phyloP scores from a whole-genome alignment of 1,139 yeast genomes.

The Nakaseomyces bracarensis region DNA sequence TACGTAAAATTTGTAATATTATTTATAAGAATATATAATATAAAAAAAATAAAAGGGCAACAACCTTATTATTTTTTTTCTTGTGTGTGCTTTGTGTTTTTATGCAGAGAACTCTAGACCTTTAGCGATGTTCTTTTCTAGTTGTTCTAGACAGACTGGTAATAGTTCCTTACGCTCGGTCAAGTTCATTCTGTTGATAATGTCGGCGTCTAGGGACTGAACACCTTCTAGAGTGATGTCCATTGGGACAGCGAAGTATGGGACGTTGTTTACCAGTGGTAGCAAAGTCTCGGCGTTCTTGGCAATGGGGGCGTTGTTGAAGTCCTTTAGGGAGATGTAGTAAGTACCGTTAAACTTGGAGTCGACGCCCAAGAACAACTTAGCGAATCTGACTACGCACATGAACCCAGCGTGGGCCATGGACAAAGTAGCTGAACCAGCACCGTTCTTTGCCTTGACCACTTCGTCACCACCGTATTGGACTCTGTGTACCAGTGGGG shows the following conservation, averaged over 20 bases:
- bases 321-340: conserved; percentile 21
- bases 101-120: conserved; percentile 12
- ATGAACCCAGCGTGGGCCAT: conserved; percentile 96
- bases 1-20: neutral
- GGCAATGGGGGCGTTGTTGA: conserved; percentile 35
- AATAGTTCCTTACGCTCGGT: conserved; percentile 38
- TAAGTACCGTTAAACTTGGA: conserved; percentile 19
- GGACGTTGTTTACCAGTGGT: conserved; percentile 35
- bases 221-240: conserved; percentile 51
- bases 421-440: conserved; percentile 89
- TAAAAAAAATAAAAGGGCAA: neutral
- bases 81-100: neutral
- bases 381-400: conserved; percentile 55
- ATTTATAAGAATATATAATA: neutral
- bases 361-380: conserved; percentile 36
- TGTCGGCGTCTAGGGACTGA: conserved; percentile 41
- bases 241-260: conserved; percentile 60
- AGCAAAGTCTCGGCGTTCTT: conserved; percentile 21
- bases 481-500: conserved; percentile 72
- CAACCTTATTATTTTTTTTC: neutral
- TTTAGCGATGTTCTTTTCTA: conserved; percentile 18
- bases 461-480: conserved; percentile 98
- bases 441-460: conserved; percentile 89
- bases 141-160: conserved; percentile 22
- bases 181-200: conserved; percentile 45